Evolutionary conservation across 768 basidiomycete genomes (phyloP), one percentile per base, ranked within the genome.

Genomic region (Floccularia luteovirens): DNA sequence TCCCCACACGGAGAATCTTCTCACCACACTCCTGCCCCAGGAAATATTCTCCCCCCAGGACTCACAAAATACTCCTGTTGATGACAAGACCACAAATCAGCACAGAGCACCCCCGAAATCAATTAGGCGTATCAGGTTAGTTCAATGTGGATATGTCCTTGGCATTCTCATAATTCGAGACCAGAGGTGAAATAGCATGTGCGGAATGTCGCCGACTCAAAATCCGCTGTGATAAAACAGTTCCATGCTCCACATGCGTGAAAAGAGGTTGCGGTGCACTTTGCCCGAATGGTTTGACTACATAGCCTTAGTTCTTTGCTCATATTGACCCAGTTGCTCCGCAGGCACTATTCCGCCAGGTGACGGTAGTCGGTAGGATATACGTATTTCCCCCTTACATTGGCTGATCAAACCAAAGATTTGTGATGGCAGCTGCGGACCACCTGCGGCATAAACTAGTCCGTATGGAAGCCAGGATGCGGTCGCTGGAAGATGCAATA

Each of bases 341-440:
- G 5, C 33, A 76, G 73, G 67, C 16, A 71, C 68, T 11, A 68
- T 76, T 32, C 72, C 75, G 6, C 72, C 72, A 7, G 74, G 75
- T 19, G 70, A 75, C 47, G 74, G 73, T 13, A 72, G 70, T 47
- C 68, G 74, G 65, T 69, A 41, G 67, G 50, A 13, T 31, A 16
- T 31, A 13, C 22, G 19, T 8, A 7, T 20, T 43, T 32, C 27
- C 36, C 28, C 16, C 40, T 24, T 23, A 19, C 19, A 38, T 31
- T 20, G 38, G 21, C 38, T 21, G 20, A 20, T 31, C 27, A 12
- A 17, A 14, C 13, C 21, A 3, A 43, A 74, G 73, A 33, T 75
- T 76, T 44, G 74, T 77, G 7, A 48, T 69, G 11, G 69, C 68
- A 2, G 74, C 73, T 6, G 71, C 72, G 24, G 74, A 72, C 41